Conservation (phyloP, 768 basidiomycete species). For the Tricholoma furcatifolium region DNA sequence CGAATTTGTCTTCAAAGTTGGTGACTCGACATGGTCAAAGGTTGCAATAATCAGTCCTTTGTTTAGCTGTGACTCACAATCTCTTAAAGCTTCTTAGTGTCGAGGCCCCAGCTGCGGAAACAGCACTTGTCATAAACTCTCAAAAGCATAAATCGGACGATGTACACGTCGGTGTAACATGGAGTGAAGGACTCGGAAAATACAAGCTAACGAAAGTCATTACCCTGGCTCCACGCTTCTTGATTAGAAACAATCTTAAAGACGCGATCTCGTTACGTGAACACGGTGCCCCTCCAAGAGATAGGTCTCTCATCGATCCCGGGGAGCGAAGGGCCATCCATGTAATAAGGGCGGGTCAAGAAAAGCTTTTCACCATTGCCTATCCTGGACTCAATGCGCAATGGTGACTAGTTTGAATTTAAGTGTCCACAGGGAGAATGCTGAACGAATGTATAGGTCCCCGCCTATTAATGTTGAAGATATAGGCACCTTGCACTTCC, state of each 20-base stretch:
- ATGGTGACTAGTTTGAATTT: constrained; percentile 50
- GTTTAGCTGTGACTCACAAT: constrained; percentile 1
- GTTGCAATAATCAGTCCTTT: constrained; percentile 31
- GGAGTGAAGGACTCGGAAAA: constrained; percentile 93
- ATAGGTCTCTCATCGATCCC: constrained; percentile 59
- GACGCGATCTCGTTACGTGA: constrained; percentile 80
- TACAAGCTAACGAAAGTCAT: constrained; percentile 96
- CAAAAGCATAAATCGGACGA: constrained; percentile 61
- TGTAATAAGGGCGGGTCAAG: constrained; percentile 60
- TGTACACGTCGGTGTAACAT: constrained; percentile 84
- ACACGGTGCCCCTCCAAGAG: constrained; percentile 68
- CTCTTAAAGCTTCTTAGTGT: constrained; percentile 69
- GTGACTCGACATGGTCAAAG: constrained; percentile 88
- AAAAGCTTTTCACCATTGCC: constrained; percentile 80
- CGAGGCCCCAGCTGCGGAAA: constrained; percentile 91
- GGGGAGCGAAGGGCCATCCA: constrained; percentile 71
- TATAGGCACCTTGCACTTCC: constrained; percentile 81
- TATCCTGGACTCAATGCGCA: constrained; percentile 80
- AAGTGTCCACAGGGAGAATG: background rate
- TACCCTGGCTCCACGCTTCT: constrained; percentile 86
- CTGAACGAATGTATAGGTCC: constrained; percentile 56
- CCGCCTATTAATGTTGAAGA: constrained; percentile 90
- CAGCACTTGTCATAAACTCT: constrained; percentile 71
- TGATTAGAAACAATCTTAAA: constrained; percentile 78
- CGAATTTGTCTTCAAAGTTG: constrained; percentile 79